Percentiles rank a stretch among this genome's conserved stretches.
These are phyloP conservation scores for Trapa bicornis DNA, from an alignment of 345 rosid genomes.

Conservation along the genomic window DNA sequence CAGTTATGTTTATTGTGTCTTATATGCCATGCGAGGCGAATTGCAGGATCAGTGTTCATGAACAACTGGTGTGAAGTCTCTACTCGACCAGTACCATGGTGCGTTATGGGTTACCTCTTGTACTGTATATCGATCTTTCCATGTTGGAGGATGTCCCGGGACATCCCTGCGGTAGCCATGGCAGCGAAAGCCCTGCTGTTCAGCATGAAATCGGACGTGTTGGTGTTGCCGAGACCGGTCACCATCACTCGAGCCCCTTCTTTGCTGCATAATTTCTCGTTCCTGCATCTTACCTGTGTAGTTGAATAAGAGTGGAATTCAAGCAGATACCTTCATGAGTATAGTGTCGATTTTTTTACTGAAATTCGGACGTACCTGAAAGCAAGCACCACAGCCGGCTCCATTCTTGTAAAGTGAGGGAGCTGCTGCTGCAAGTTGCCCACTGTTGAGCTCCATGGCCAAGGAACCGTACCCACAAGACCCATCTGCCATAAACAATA, in stretches of 20 bases:
- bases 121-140: constrained; percentile 63
- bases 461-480: constrained; percentile 78
- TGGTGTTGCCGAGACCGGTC: constrained; percentile 55
- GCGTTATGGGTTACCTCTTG: constrained; percentile 33
- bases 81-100: background rate
- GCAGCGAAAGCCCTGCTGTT: constrained; percentile 75
- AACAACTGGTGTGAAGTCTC: no score
- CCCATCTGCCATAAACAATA: constrained; percentile 48
- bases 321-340: no score
- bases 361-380: constrained; percentile 31
- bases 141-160: constrained; percentile 33
- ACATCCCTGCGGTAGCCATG: constrained; percentile 57
- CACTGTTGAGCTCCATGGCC: constrained; percentile 50
- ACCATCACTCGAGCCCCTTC: constrained; percentile 53
- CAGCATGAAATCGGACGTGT: constrained; percentile 63
- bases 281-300: constrained; percentile 59
- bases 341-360: no score
- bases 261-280: constrained; percentile 38
- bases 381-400: constrained; percentile 84
- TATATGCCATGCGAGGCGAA: no score
- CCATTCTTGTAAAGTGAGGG: constrained; percentile 77
- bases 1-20: background rate
- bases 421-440: constrained; percentile 59
- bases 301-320: no score
- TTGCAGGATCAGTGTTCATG: no score